Evolutionary conservation across 176 grass and related monocot genomes (phyloP), one percentile per base, ranked within the genome.

Genomic region (Oryza meridionalis): DNA sequence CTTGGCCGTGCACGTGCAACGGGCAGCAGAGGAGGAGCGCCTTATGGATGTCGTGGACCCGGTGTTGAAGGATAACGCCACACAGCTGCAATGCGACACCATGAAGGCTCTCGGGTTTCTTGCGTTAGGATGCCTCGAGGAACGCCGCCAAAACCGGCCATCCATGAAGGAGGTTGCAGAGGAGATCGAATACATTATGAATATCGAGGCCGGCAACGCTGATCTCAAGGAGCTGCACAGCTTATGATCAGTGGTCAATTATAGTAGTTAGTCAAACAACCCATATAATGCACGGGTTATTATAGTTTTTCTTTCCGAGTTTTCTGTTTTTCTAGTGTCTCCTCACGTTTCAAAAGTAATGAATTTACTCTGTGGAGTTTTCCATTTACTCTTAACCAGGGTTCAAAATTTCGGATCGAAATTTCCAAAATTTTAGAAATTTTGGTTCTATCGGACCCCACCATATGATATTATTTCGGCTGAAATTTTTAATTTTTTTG

Each of bases 101-200:
- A 94, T 97, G 75, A 92, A 92, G 76, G 94, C 94, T 58, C 31
- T 93, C 24, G 91, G 89, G 7, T 90, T 92, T 25, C 68, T 94
- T 1, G 94, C 91, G 6, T 38, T 94, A 2, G 90, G 89, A 4
- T 97, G 94, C 89, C 78, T 94, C 5, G 94, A 97, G 72, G 94
- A 97, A 76, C 88, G 85, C 22, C 81, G 89, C 25, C 91, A 97
- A 77, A 85, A 94, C 53, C 50, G 89, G 29, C 91, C 91, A 8
- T 92, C 94, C 25, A 97, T 94, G 91, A 97, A 94, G 70, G 94
- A 94, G 73, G 89, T 97, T 0, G 65, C 82, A 0, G 89, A 94
- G 77, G 91, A 94, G 91, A 97, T 94, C 70, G 87, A 97, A 71
- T 94, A 92, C 62, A 90, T 94, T 35, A 97, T 91, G 11, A 91